Evolutionary conservation across 768 basidiomycete species (phyloP), one percentile per base, ranked within the genome.

Genomic region (Leccinellum rugosiceps): DNA sequence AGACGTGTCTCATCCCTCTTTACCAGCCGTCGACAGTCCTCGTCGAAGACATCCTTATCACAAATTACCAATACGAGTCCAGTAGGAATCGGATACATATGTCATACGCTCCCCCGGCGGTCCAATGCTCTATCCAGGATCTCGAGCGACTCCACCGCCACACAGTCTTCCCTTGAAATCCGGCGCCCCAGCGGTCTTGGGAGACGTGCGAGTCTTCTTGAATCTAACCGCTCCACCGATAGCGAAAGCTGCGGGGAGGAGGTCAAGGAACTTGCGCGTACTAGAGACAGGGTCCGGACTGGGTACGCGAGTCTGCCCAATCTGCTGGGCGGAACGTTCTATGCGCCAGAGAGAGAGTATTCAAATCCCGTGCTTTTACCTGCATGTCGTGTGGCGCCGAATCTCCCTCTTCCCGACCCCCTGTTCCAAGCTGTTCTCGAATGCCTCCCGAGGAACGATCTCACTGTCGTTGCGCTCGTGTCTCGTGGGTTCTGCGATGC

Each of bases 151-250:
- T 63, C 66, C 2, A 19, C 3, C 41, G 62, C 60, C 6, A 51
- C 63, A 8, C 50, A 53, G 11, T 63, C 68, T 26, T 73, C 72
- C 17, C 68, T 72, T 2, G 70, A 72, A 57, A 72, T 72, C 35
- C 68, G 70, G 32, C 67, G 70, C 14, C 70, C 70, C 10, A 72
- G 70, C 19, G 70, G 70, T 30, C 38, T 72, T 17, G 70, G 70
- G 30, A 60, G 72, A 48, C 66, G 72, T 3, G 70, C 70, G 3
- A 72, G 70, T 43, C 50, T 65, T 17, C 38, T 72, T 25, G 64
- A 51, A 47, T 66, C 68, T 34, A 21, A 14, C 9, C 52, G 53
- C 35, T 63, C 67, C 4, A 2, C 47, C 3, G 56, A 53, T 46
- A 59, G 50, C 25, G 63, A 61, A 14, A 52, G 52, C 32, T 52